phyloP scores from a whole-genome alignment of 768 basidiomycete species.

The Lentinula boryana region DNA sequence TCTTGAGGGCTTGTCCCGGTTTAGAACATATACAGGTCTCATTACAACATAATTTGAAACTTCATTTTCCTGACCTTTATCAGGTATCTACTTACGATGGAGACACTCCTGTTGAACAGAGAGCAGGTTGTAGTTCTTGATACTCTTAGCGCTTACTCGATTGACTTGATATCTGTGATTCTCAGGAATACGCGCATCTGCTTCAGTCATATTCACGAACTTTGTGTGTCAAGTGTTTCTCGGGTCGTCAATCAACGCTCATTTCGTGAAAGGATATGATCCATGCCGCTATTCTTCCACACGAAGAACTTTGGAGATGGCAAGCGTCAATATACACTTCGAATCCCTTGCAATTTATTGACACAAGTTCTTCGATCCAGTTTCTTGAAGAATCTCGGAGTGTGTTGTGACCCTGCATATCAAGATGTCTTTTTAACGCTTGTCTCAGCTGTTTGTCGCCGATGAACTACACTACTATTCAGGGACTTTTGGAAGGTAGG shows the following conservation, averaged over 20 bases:
- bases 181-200: slow-evolving; percentile 62
- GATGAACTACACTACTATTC: slow-evolving; percentile 89
- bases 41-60: background rate
- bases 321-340: slow-evolving; percentile 17
- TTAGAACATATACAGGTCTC: slow-evolving; percentile 54
- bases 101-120: slow-evolving; percentile 69
- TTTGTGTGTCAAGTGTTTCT: slow-evolving; percentile 45
- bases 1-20: slow-evolving; percentile 54
- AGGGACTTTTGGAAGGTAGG: slow-evolving; percentile 72
- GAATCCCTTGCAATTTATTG: background rate
- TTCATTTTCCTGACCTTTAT: background rate
- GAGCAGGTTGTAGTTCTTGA: slow-evolving; percentile 39
- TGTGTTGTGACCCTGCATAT: slow-evolving; percentile 8
- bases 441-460: slow-evolving; percentile 60
- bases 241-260: background rate
- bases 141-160: background rate
- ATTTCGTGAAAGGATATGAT: slow-evolving; percentile 62
- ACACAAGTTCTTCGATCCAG: slow-evolving; percentile 24
- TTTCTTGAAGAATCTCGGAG: slow-evolving; percentile 70
- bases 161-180: background rate
- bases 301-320: slow-evolving; percentile 82
- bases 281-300: slow-evolving; percentile 78
- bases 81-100: slow-evolving; percentile 82
- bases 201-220: slow-evolving; percentile 85
- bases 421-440: background rate